Evolutionary conservation across 176 grass and related monocot species (phyloP).

Genomic region (Pontederia crassipes): DNA sequence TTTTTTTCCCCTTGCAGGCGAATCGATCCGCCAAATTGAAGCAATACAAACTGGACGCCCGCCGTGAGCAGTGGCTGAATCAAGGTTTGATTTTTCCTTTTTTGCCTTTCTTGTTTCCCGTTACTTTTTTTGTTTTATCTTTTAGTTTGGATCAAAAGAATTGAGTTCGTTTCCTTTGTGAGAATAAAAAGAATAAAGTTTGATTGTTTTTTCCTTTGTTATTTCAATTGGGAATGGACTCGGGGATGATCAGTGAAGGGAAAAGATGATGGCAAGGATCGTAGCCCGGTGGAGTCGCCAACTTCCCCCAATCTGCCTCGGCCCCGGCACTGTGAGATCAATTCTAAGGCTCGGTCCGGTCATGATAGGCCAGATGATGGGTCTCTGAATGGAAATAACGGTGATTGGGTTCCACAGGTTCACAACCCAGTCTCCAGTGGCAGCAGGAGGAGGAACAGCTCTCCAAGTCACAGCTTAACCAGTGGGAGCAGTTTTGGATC

Average conservation of each 20-base stretch:
- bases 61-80: neutral
- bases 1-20: neutral
- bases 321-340: neutral
- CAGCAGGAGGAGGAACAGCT: neutral
- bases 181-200: too few relatives aligned
- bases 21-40: neutral
- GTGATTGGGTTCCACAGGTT: neutral
- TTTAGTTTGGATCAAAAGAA: too few relatives aligned
- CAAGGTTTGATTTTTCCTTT: neutral
- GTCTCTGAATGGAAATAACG: neutral
- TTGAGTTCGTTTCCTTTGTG: too few relatives aligned
- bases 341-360: neutral
- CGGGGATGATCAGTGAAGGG: neutral
- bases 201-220: too few relatives aligned
- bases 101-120: neutral
- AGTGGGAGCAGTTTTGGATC: neutral
- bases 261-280: neutral
- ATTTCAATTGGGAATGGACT: too few relatives aligned
- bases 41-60: neutral
- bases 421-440: neutral
- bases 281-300: neutral
- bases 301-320: neutral
- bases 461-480: neutral
- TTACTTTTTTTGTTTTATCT: neutral
- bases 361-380: neutral